Conservation (phyloP, 2,329 filamentous ascomycete genomes). For the Diaporthe batatas region DNA sequence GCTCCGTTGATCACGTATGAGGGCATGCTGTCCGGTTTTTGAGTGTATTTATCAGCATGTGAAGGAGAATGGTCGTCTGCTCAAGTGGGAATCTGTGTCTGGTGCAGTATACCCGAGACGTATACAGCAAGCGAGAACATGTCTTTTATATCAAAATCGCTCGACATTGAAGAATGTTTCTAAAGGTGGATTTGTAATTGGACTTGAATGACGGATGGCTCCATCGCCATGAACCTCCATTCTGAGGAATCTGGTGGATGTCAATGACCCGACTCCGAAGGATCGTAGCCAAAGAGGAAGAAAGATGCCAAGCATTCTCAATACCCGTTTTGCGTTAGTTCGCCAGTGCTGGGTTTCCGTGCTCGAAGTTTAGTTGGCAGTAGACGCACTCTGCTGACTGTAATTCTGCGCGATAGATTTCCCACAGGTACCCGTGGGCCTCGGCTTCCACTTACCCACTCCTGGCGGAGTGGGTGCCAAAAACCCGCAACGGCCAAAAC, state of each 20-base stretch:
- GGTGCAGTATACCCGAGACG: not conserved
- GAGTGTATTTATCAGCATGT: too few species aligned
- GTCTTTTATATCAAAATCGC: not conserved
- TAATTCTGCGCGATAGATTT: not conserved
- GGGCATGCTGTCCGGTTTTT: not conserved
- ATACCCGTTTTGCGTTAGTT: constrained; percentile 3
- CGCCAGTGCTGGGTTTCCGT: too few species aligned
- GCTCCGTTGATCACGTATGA: constrained; percentile 45
- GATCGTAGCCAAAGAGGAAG: not conserved
- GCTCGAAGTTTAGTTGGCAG: not conserved
- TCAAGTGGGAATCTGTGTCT: not conserved
- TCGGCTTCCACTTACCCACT: too few species aligned
- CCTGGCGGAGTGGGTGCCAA: too few species aligned
- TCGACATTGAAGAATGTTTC: not conserved
- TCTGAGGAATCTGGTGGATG: not conserved
- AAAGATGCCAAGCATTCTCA: not conserved
- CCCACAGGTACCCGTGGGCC: too few species aligned
- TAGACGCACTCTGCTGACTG: not conserved
- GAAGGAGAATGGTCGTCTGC: not conserved
- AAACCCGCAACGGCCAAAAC: too few species aligned
- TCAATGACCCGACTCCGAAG: not conserved
- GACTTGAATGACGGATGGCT: too few species aligned
- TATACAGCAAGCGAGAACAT: not conserved
- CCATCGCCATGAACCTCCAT: not conserved
- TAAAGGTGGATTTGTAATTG: constrained; percentile 7